These are phyloP conservation scores for Kazachstania sp. DNA, from an alignment of 1,139 yeast genomes.

Conservation along the genomic window DNA sequence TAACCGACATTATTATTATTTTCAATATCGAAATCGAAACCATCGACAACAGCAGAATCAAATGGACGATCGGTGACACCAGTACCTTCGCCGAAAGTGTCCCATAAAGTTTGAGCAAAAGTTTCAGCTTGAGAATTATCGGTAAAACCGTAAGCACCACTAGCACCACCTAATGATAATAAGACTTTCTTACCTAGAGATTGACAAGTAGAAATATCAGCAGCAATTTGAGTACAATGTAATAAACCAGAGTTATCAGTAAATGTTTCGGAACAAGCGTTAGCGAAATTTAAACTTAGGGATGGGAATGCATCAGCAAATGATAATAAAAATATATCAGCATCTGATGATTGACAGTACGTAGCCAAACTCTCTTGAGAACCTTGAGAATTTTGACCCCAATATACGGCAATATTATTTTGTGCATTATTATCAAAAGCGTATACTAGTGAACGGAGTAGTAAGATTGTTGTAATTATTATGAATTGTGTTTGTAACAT, in stretches of 20 bases:
- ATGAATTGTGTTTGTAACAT: constrained; percentile 2
- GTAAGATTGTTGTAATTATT: not conserved
- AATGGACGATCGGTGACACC: constrained; percentile 71
- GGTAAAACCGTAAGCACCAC: constrained; percentile 69
- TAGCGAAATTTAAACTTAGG: constrained; percentile 58
- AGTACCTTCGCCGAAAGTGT: constrained; percentile 73
- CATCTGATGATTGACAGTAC: constrained; percentile 62
- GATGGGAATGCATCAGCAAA: constrained; percentile 59
- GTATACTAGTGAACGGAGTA: not conserved
- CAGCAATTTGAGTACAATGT: constrained; percentile 57
- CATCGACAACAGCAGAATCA: constrained; percentile 58
- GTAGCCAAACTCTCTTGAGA: constrained; percentile 53
- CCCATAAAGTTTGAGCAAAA: constrained; percentile 75
- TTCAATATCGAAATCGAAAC: constrained; percentile 68
- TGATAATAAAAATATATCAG: constrained; percentile 66
- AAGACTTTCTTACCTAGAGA: constrained; percentile 64
- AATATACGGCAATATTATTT: constrained; percentile 67
- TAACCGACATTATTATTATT: constrained; percentile 47
- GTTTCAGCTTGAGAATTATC: constrained; percentile 52
- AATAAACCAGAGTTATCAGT: constrained; percentile 41
- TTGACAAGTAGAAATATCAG: constrained; percentile 80
- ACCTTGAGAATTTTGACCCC: constrained; percentile 90
- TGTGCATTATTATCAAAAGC: constrained; percentile 29
- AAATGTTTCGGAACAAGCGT: constrained; percentile 49
- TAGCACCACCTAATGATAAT: constrained; percentile 81